phyloP scores from a whole-genome alignment of 1,284 basidiomycete genomes.

The Wallemia ichthyophaga region DNA sequence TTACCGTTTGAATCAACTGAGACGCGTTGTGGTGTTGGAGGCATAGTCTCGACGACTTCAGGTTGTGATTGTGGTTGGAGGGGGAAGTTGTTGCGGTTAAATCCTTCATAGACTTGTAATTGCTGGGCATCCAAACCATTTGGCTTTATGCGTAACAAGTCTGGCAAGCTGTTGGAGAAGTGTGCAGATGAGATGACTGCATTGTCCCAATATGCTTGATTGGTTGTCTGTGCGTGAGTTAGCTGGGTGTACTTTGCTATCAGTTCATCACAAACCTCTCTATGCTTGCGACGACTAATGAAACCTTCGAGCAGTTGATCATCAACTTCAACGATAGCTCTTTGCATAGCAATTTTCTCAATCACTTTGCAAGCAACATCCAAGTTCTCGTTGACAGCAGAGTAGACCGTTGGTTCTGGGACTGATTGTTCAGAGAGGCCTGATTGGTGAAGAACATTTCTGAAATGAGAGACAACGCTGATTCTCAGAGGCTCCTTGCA shows the following conservation, averaged over 20 bases:
- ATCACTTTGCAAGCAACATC: constrained; percentile 82
- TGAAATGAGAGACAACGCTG: constrained; percentile 69
- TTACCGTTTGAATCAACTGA: not conserved
- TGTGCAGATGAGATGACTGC: constrained; percentile 31
- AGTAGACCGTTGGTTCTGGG: constrained; percentile 27
- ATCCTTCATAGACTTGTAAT: constrained; percentile 79
- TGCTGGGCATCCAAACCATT: constrained; percentile 57
- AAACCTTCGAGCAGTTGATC: constrained; percentile 59
- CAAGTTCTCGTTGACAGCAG: constrained; percentile 75
- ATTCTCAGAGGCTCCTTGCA: constrained; percentile 92
- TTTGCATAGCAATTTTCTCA: constrained; percentile 93
- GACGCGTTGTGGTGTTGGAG: not conserved
- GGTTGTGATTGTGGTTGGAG: not conserved
- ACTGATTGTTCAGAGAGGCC: constrained; percentile 32
- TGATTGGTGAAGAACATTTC: constrained; percentile 44
- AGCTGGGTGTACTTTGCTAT: not conserved
- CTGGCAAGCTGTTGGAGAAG: constrained; percentile 53
- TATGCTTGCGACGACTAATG: constrained; percentile 54
- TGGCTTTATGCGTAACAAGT: constrained; percentile 57
- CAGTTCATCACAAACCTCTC: constrained; percentile 28
- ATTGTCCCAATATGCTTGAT: constrained; percentile 64
- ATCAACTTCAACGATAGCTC: constrained; percentile 80
- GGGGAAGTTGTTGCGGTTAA: constrained; percentile 16
- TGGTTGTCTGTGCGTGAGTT: constrained; percentile 22
- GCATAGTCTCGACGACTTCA: not conserved